phyloP scores from a whole-genome alignment of 2,329 filamentous ascomycete genomes.

The Scedosporium apiospermum region DNA sequence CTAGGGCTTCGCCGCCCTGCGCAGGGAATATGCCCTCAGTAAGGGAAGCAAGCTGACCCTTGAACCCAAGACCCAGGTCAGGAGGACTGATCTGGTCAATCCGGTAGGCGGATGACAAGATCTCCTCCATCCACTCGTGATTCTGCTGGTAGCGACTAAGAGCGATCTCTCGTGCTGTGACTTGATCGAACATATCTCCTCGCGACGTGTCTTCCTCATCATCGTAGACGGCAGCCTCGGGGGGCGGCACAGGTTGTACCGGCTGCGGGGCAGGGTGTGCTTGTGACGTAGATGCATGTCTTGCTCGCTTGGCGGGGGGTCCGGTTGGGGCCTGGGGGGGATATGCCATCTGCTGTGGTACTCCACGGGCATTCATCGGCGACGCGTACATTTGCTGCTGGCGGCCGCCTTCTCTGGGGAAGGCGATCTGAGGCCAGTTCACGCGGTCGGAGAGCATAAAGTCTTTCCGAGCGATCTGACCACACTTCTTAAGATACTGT shows the following conservation, averaged over 20 bases:
- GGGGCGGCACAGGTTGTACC: slow-evolving; percentile 25
- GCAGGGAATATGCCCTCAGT: slow-evolving; percentile 79
- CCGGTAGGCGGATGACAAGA: slow-evolving; percentile 82
- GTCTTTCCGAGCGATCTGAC: slow-evolving; percentile 78
- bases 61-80: slow-evolving; percentile 76
- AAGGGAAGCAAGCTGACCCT: slow-evolving; percentile 70
- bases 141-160: slow-evolving; percentile 83
- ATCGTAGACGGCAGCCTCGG: slow-evolving; percentile 47
- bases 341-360: slow-evolving; percentile 55
- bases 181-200: slow-evolving; percentile 81
- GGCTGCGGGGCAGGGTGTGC: slow-evolving; percentile 12
- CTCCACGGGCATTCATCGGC: slow-evolving; percentile 33
- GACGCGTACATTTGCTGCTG: slow-evolving; percentile 41
- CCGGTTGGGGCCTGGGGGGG: slow-evolving; percentile 40
- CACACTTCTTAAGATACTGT: slow-evolving; percentile 60
- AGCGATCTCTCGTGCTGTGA: slow-evolving; percentile 85
- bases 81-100: slow-evolving; percentile 78
- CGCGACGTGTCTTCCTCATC: slow-evolving; percentile 84
- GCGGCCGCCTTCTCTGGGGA: slow-evolving; percentile 44
- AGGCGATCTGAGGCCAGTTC: slow-evolving; percentile 80
- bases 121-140: slow-evolving; percentile 98
- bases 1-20: slow-evolving; percentile 38
- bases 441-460: slow-evolving; percentile 87
- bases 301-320: slow-evolving; percentile 45
- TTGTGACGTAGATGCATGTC: slow-evolving; percentile 32